Evolutionary conservation across 768 basidiomycete genomes (phyloP).

Genomic region (Terana coerulea): DNA sequence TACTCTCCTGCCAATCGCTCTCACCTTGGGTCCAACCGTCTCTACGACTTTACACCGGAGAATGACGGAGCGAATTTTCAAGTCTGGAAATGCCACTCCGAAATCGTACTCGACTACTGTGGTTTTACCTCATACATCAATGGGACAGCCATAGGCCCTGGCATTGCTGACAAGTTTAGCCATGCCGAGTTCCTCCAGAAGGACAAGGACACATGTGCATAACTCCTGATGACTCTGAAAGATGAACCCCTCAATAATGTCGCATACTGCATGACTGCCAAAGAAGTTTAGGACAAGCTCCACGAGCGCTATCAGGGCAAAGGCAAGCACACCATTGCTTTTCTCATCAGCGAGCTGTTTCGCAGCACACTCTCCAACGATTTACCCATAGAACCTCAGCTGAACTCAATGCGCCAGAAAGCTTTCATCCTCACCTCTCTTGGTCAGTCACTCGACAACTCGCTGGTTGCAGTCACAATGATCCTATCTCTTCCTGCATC

Average conservation of each 20-base stretch:
- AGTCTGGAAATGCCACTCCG: constrained; percentile 11
- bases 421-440: constrained; percentile 14
- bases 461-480: constrained; percentile 20
- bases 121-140: constrained; percentile 9
- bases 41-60: constrained; percentile 14
- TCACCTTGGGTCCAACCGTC: neutral
- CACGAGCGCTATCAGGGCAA: constrained; percentile 19
- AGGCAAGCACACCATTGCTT: constrained; percentile 21
- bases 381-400: constrained; percentile 15
- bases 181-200: neutral
- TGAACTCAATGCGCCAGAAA: constrained; percentile 19
- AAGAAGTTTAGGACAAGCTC: constrained; percentile 21
- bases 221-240: constrained; percentile 22
- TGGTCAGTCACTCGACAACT: constrained; percentile 17
- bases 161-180: neutral
- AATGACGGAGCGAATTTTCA: constrained; percentile 14
- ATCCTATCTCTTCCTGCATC: constrained; percentile 21
- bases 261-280: constrained; percentile 10
- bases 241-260: constrained; percentile 22
- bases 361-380: constrained; percentile 18
- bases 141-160: neutral
- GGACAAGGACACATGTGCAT: constrained; percentile 19
- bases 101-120: constrained; percentile 19
- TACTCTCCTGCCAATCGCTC: neutral
- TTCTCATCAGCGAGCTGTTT: constrained; percentile 23